Base-by-base conservation (phyloP, 352 stramenopile genomes). In the Phytopythium boreale region DNA sequence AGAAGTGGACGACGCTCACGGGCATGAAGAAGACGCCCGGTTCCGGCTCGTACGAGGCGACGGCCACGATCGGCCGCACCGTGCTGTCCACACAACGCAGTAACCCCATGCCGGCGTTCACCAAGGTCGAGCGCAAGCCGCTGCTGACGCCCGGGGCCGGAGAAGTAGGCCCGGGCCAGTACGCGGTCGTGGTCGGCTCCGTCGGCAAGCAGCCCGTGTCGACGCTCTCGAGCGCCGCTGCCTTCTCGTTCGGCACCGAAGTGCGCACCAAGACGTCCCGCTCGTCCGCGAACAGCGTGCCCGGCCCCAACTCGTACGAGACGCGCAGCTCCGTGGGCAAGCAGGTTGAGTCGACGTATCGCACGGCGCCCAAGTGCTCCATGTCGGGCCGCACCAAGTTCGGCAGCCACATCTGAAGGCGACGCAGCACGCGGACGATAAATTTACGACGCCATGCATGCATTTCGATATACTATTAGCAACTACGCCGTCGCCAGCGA, bases 301-400 rank as follows among this genome's bases (percentile, higher is more conserved):
- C 77, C 2, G 79, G 75, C 0, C 72, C 72, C 0, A 80, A 77
- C 22, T 86, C 63, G 31, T 93, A 93, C 70, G 70, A 85, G 3
- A 31, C 67, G 59, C 78, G 78, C 59, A 88, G 79, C 49, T 90
- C 84, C 4, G 73, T 91, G 19, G 84, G 84, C 46, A 76, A 72
- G 47, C 84, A 93, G 64, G 72, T 82, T 41, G 74, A 91, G 68
- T 91, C 82, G 29, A 81, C 61, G 56, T 91, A 88, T 63, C 78
- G 76, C 44, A 87, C 79, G 20, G 75, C 80, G 11, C 84, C 84
- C 20, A 84, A 82, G 65, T 75, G 69, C 66, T 88, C 82, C 69
- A 93, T 93, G 82, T 91, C 84, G 15, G 84, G 84, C 7, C 79
- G 82, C 19, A 92, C 80, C 52, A 93, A 93, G 67, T 90, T 91